Conservation (phyloP, 306 rosid genomes). For the Macrotyloma uniflorum region DNA sequence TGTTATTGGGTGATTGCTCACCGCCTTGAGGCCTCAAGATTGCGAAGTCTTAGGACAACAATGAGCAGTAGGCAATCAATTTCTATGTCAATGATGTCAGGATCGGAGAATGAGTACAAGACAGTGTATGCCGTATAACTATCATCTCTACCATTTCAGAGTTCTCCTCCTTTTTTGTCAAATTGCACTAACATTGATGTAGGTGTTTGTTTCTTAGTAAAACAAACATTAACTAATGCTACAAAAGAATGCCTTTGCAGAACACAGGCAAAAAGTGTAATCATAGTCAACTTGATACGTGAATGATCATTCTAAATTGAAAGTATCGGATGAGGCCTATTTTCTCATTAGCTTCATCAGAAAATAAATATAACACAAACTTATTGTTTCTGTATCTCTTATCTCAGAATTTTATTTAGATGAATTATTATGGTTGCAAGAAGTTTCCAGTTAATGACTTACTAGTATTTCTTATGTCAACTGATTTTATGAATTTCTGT, state of each 20-base stretch:
- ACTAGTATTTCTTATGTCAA: neutral
- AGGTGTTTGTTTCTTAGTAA: slow-evolving; percentile 26
- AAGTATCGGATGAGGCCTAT: slow-evolving; percentile 7
- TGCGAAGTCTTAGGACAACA: slow-evolving; percentile 58
- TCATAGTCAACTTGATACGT: neutral
- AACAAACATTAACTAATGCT: neutral
- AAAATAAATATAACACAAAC: neutral
- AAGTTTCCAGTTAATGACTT: neutral
- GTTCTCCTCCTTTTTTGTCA: neutral
- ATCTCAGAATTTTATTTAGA: neutral
- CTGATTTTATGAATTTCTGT: neutral
- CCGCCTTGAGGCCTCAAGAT: slow-evolving; percentile 61
- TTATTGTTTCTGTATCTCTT: neutral
- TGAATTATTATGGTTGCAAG: neutral
- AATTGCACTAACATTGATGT: slow-evolving; percentile 8
- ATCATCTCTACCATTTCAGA: slow-evolving; percentile 4
- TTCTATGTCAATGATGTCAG: slow-evolving; percentile 59
- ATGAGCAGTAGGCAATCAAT: slow-evolving; percentile 58
- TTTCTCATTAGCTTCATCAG: slow-evolving; percentile 2
- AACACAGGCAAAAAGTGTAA: slow-evolving; percentile 34
- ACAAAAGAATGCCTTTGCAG: slow-evolving; percentile 23
- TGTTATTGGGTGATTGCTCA: slow-evolving; percentile 74
- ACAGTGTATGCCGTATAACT: slow-evolving; percentile 75
- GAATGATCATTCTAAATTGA: neutral
- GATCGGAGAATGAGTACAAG: slow-evolving; percentile 61